Percentiles rank a stretch among this genome's conserved stretches.
These are phyloP conservation scores for Echites panduratus DNA, from an alignment of 257 asterid genomes.

Conservation along the genomic window DNA sequence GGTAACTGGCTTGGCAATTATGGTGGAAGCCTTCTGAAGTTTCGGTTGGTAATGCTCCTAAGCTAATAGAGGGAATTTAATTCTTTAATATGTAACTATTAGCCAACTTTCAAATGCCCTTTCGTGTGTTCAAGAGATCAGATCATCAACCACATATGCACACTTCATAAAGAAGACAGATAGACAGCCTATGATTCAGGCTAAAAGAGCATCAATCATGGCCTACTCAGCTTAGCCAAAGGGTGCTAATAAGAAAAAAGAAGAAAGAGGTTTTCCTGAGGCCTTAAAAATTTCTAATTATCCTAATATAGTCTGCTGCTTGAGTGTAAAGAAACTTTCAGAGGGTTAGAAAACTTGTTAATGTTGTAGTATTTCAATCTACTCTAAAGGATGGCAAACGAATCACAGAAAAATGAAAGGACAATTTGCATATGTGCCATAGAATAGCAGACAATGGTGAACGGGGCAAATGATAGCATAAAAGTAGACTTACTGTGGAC, in stretches of 20 bases:
- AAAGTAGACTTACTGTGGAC: constrained; percentile 50
- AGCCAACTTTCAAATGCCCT: not conserved
- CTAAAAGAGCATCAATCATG: too few relatives aligned
- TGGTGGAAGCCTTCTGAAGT: not conserved
- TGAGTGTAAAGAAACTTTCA: not conserved
- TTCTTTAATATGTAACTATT: not conserved
- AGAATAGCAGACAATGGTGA: not conserved
- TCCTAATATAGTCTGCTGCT: too few relatives aligned
- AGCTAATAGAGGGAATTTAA: not conserved
- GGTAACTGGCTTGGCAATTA: not conserved
- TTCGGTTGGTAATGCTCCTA: not conserved
- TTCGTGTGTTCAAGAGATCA: not conserved
- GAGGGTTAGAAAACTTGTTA: not conserved
- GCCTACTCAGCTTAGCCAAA: too few relatives aligned
- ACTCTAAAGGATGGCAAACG: not conserved
- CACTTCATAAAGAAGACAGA: not conserved
- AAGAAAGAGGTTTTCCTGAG: too few relatives aligned
- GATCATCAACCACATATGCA: not conserved
- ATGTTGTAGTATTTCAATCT: not conserved
- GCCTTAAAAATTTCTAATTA: too few relatives aligned
- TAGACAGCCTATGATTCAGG: too few relatives aligned
- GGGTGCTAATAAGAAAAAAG: too few relatives aligned
- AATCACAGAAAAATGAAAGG: not conserved
- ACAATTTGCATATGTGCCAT: not conserved
- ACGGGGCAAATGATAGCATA: not conserved